Conservation (phyloP, 345 rosid species). For the Eucalyptus sp. region DNA sequence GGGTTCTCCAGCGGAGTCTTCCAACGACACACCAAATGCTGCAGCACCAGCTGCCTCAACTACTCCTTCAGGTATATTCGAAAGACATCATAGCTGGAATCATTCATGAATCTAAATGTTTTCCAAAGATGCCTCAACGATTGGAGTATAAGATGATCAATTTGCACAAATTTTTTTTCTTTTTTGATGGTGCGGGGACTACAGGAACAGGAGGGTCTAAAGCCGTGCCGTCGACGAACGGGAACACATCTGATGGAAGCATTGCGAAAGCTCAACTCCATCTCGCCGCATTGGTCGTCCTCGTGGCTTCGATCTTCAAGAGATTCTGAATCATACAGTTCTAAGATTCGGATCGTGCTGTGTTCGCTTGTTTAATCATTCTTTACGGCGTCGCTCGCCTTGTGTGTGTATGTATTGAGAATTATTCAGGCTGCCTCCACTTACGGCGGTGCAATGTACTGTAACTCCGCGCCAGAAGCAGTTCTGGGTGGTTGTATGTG, state of each 20-base stretch:
- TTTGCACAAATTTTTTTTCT: neutral
- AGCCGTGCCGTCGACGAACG: constrained; percentile 1
- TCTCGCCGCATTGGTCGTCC: neutral
- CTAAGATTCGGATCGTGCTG: neutral
- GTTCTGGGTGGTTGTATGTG: neutral
- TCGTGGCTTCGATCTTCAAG: neutral
- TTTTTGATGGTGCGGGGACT: neutral
- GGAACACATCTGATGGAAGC: constrained; percentile 7
- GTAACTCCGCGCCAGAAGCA: neutral
- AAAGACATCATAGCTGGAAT: neutral
- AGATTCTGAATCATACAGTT: neutral
- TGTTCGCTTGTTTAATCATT: neutral
- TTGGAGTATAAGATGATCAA: neutral
- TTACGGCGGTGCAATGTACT: neutral
- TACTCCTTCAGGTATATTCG: constrained; percentile 4
- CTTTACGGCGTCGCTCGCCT: neutral
- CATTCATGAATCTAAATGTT: neutral
- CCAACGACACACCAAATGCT: constrained; percentile 2
- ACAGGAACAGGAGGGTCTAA: constrained; percentile 12
- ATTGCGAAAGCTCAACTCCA: neutral
- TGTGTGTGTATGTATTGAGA: neutral
- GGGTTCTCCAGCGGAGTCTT: constrained; percentile 3
- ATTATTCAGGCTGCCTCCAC: neutral
- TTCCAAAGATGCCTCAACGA: neutral
- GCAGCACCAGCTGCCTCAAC: constrained; percentile 8